Base-by-base conservation (phyloP, 202 grass and related monocot genomes). In the Panicum virgatum region DNA sequence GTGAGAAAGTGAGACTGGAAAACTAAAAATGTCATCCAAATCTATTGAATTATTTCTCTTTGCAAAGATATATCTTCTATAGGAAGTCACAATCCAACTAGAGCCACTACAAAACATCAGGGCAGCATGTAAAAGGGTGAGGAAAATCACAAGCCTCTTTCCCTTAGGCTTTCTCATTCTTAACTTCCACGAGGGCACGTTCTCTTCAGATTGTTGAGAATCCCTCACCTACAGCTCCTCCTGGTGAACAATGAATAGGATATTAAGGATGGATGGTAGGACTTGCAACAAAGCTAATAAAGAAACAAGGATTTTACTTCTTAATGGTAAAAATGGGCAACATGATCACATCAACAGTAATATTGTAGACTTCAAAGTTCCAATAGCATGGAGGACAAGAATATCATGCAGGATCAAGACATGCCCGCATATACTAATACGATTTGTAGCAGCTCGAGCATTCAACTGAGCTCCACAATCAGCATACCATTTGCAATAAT, bases 1-100 rank as follows among this genome's bases (percentile, higher is more conserved):
- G 59, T 18, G 46, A 73, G 36, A 86, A 62, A 36, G 48, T 54
- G 48, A 80, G 39, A 7, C 15, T 80, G 50, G 64, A 73, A 73
- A 86, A 30, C 32, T 62, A 79, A 40, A 22, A 22, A 43, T 15
- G 72, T 1, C 22, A 75, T 54, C 22, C 53, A 77, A 71, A 54
- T 39, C 63, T 87, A 77, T 70, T 70, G 62, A 70, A 67, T 68
- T 62, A 76, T 76, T 82, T 82, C 56, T 77, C 63, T 76, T 52
- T 86, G 85, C 71, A 69, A 61, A 40, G 71, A 69, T 71, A 76
- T 86, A 82, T 82, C 72, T 70, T 69, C 78, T 87, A 27, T 82
- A 82, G 71, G 59, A 82, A 82, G 54, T 63, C 53, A 12, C 30
- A 37, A 45, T 61, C 78, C 71, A 87, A 52, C 23, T 75, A 62